Evolutionary conservation across 148 eudicot genomes (phyloP), one percentile per base, ranked within the genome.

Genomic region (Silene latifolia): DNA sequence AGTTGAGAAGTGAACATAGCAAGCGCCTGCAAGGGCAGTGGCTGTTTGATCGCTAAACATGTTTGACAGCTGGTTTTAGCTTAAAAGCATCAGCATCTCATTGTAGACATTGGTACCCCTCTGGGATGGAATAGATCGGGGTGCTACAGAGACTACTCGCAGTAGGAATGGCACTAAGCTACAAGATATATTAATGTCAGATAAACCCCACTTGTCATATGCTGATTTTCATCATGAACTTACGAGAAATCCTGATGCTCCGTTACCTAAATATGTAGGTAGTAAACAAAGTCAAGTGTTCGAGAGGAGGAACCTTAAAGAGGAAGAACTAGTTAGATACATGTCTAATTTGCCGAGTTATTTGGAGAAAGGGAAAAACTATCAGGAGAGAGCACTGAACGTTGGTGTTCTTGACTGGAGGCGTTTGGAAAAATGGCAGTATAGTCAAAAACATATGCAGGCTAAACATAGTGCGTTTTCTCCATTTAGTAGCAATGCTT

Each of bases 341-440:
- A 91, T 91, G 97, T 91, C 98, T 58, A 85, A 83, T 57, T 79
- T 91, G 81, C 98, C 97, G 3, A 86, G 83, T 76, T 93, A 82
- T 72, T 81, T 93, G 88, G 92, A 91, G 78, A 89, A 79, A 77
- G 91, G 89, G 51, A 83, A 83, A 71, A 81, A 78, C 29, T 76
- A 46, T 47, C 81, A 80, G 76, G 97, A 91, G 63, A 93, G 85
- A 81, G 80, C 92, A 60, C 84, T 91, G 69, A 91, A 74, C 77
- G 77, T 93, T 74, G 98, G 98, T 73, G 98, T 93, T 69, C 91
- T 93, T 57, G 91, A 93, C 76, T 91, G 92, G 89, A 76, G 83
- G 24, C 83, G 77, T 20, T 76, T 91, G 73, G 91, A 93, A 67
- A 91, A 91, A 69, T 91, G 98, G 98, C 89, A 78, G 67, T 67